A percentile compares a stretch with the other conserved stretches of the same genome.
Conservation (phyloP, 345 rosid species). For the Firmiana major region DNA sequence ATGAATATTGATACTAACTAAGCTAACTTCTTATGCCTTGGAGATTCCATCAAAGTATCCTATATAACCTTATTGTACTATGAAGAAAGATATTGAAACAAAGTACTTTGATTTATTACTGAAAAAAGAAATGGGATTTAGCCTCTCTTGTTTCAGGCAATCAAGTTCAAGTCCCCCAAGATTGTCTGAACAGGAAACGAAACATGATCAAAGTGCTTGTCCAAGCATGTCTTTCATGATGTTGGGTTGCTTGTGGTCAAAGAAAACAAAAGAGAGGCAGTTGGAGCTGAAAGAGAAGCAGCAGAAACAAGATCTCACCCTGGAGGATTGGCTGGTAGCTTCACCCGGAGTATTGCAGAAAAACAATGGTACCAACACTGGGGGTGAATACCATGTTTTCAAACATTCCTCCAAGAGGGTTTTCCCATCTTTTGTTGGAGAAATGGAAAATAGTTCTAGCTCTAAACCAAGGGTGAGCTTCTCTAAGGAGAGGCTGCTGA, state of each 20-base stretch:
- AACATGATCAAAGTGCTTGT: neutral
- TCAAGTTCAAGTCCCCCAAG: conserved; percentile 7
- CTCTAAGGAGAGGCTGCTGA: conserved; percentile 15
- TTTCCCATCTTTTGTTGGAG: conserved; percentile 21
- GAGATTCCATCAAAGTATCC: conserved; percentile 11
- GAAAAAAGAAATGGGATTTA: conserved; percentile 21
- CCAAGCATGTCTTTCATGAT: neutral
- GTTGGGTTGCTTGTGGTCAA: conserved; percentile 11
- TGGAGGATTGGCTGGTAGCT: conserved; percentile 35
- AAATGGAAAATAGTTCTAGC: neutral
- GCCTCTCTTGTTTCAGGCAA: conserved; percentile 17
- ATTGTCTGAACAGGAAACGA: neutral
- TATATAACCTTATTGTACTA: neutral
- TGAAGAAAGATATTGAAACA: neutral
- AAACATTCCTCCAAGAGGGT: conserved; percentile 26
- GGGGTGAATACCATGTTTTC: conserved; percentile 23
- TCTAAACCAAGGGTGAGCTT: conserved; percentile 18
- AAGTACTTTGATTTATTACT: too few species aligned
- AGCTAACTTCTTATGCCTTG: conserved; percentile 23
- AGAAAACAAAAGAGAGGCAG: conserved; percentile 9
- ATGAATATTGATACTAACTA: conserved; percentile 12
- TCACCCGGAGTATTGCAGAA: conserved; percentile 17
- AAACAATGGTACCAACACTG: neutral
- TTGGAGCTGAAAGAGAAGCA: neutral
- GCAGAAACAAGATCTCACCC: conserved; percentile 4